Percentiles rank a stretch among this genome's conserved stretches.
Evolutionary conservation across 768 basidiomycete genomes (phyloP).

Genomic region (Tulasnella sp.): DNA sequence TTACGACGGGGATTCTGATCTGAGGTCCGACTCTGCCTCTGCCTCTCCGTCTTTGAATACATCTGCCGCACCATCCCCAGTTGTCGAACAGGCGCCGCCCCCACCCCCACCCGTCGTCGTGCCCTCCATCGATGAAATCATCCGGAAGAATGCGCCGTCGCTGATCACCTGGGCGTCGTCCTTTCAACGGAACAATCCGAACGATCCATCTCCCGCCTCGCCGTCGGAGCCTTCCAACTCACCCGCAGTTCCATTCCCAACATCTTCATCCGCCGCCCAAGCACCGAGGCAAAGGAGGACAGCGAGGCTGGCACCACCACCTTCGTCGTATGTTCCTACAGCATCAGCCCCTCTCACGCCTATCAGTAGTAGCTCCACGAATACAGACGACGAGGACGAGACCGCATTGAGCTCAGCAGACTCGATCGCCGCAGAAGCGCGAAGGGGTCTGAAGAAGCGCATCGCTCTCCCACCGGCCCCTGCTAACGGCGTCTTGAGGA

Average conservation of each 20-base stretch:
- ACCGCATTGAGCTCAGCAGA: conserved; percentile 4
- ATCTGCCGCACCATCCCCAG: too few species aligned
- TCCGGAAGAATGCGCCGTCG: conserved; percentile 60
- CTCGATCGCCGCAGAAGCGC: conserved; percentile 5
- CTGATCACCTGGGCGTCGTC: conserved; percentile 1
- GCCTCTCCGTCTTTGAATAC: conserved; percentile 40
- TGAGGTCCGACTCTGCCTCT: conserved; percentile 42
- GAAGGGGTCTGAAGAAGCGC: neutral
- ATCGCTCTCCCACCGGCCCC: neutral
- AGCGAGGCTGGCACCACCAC: neutral
- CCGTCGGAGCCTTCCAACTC: neutral
- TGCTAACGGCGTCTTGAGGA: neutral
- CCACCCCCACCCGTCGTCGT: conserved; percentile 29
- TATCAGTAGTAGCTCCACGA: neutral
- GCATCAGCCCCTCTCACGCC: neutral
- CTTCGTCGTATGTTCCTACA: neutral
- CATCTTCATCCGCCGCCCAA: neutral
- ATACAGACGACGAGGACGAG: conserved; percentile 8
- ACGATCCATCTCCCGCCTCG: neutral
- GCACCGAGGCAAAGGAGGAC: neutral
- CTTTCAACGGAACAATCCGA: too few species aligned
- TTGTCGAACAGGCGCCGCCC: neutral
- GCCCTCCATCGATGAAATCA: conserved; percentile 83
- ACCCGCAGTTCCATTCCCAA: neutral
- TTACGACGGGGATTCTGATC: neutral